phyloP scores from a whole-genome alignment of 2,329 filamentous ascomycete genomes.

The Trichoderma lentiforme region DNA sequence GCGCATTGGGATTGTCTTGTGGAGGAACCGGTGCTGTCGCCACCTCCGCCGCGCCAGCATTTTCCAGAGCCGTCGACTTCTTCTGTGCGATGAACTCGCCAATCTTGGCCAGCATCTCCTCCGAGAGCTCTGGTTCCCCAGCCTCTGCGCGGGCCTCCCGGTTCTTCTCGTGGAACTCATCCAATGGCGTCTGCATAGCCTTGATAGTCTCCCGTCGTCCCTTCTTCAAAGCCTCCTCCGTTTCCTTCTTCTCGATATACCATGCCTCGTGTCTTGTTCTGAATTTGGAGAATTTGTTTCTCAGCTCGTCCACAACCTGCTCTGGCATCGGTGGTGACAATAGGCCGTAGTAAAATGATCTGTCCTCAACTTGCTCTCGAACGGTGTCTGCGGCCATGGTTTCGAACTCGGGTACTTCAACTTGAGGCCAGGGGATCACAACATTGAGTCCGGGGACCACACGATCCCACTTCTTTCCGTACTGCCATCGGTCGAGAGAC shows the following conservation, averaged over 20 bases:
- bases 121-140: slow-evolving; percentile 54
- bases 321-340: slow-evolving; percentile 74
- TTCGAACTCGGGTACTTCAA: slow-evolving; percentile 45
- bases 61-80: slow-evolving; percentile 40
- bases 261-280: slow-evolving; percentile 74
- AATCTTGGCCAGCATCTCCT: slow-evolving; percentile 60
- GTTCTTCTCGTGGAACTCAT: slow-evolving; percentile 57
- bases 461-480: slow-evolving; percentile 46
- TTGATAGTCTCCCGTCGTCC: slow-evolving; percentile 28
- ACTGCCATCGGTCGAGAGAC: slow-evolving; percentile 40
- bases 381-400: slow-evolving; percentile 67
- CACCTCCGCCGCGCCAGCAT: slow-evolving; percentile 37
- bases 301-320: slow-evolving; percentile 77
- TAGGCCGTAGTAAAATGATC: slow-evolving; percentile 75
- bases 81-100: slow-evolving; percentile 59
- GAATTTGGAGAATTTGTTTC: slow-evolving; percentile 79
- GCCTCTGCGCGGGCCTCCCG: slow-evolving; percentile 48
- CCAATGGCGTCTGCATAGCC: slow-evolving; percentile 53
- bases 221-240: slow-evolving; percentile 50
- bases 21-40: slow-evolving; percentile 22
- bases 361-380: slow-evolving; percentile 69
- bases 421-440: slow-evolving; percentile 72
- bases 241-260: slow-evolving; percentile 63
- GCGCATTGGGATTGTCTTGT: not conserved
- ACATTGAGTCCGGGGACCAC: slow-evolving; percentile 69